Evolutionary conservation across 2,329 filamentous ascomycete species (phyloP).

Genomic region (Alternaria arborescens): DNA sequence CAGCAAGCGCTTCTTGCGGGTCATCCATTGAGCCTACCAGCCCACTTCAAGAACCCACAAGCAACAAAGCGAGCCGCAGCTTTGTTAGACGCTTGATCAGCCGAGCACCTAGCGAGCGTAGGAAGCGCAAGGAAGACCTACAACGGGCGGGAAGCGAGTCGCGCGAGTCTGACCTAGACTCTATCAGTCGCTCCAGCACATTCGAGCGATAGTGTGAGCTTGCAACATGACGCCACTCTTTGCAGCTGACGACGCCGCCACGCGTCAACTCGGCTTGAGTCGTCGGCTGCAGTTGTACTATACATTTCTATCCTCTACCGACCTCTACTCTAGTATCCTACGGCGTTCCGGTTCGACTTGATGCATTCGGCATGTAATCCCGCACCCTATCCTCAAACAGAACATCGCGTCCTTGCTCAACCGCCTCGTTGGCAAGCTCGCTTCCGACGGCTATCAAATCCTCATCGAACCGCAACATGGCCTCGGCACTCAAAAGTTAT

Average conservation of each 20-base stretch:
- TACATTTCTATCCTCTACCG: constrained; percentile 33
- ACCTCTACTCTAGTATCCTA: constrained; percentile 21
- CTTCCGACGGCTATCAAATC: constrained; percentile 13
- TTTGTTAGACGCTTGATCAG: constrained; percentile 54
- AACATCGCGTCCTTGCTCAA: constrained; percentile 13
- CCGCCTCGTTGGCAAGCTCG: constrained; percentile 6
- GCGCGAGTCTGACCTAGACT: constrained; percentile 42
- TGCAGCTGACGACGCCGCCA: constrained; percentile 33
- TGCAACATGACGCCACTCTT: constrained; percentile 25
- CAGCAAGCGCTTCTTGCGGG: constrained; percentile 31
- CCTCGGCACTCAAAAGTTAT: constrained; percentile 28
- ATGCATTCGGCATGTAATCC: constrained; percentile 20
- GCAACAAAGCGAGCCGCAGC: constrained; percentile 43
- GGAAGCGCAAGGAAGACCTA: constrained; percentile 45
- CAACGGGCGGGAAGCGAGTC: constrained; percentile 40
- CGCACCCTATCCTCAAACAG: constrained; percentile 17
- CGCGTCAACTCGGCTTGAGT: constrained; percentile 30
- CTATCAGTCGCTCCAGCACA: constrained; percentile 49
- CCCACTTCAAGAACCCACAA: constrained; percentile 43
- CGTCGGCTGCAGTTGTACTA: constrained; percentile 25
- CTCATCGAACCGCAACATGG: constrained; percentile 6
- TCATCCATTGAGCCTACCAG: constrained; percentile 40
- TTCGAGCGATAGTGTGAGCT: constrained; percentile 40
- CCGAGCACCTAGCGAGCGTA: constrained; percentile 55
- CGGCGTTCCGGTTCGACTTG: constrained; percentile 20